Percentiles rank a stretch among this genome's conserved stretches.
Conservation (phyloP, 2,329 filamentous ascomycete genomes). For the Lasiodiplodia gonubiensis region DNA sequence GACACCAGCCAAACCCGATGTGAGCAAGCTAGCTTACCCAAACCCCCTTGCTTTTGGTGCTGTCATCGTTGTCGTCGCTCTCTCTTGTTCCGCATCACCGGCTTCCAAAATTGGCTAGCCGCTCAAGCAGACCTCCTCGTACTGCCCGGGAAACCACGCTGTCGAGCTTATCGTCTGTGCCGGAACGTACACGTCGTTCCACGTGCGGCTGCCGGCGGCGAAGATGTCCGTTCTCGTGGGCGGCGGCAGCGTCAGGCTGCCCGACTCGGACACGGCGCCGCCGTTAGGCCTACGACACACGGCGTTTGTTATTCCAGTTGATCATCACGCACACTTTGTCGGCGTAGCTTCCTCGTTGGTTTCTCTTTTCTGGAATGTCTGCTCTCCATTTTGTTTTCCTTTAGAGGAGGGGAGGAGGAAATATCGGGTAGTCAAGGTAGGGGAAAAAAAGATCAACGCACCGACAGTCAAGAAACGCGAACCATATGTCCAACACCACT, state of each 20-base stretch:
- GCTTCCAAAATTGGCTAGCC: background rate
- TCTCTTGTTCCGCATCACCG: background rate
- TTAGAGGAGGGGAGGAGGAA: background rate
- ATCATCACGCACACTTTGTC: too few species aligned
- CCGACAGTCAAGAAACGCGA: conserved; percentile 5
- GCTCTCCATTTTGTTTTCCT: background rate
- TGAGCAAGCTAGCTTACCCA: background rate
- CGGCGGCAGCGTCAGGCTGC: background rate
- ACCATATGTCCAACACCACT: conserved; percentile 3
- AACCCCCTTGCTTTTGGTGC: background rate
- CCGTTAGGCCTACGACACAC: background rate
- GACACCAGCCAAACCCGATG: background rate
- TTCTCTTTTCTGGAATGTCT: background rate
- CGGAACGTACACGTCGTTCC: background rate
- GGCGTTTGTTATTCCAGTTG: background rate
- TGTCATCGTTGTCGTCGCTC: background rate
- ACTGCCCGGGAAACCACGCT: conserved; percentile 15
- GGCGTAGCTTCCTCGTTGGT: background rate
- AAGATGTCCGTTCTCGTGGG: background rate
- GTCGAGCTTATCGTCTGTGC: conserved; percentile 8
- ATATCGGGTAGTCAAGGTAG: too few species aligned
- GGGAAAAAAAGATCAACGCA: background rate
- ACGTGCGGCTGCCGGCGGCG: background rate
- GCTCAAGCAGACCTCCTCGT: background rate
- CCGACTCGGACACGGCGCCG: conserved; percentile 8